These are phyloP conservation scores for Groenewaldozyma tartarivorans DNA, from an alignment of 805 yeast genomes.

Conservation along the genomic window DNA sequence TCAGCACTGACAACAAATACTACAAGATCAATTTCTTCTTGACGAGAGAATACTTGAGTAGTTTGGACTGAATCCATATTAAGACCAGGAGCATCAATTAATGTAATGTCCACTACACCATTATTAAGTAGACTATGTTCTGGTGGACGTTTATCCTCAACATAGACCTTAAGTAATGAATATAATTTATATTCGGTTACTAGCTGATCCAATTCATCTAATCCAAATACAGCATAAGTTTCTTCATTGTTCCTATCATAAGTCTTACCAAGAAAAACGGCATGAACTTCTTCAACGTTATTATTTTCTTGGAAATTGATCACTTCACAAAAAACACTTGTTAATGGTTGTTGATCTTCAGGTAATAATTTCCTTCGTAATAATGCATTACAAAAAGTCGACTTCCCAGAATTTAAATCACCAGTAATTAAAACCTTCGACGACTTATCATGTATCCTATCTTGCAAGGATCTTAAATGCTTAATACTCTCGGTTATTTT, in stretches of 20 bases:
- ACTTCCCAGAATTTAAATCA: slow-evolving; percentile 92
- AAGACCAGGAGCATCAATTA: slow-evolving; percentile 96
- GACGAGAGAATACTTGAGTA: slow-evolving; percentile 88
- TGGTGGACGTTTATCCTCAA: slow-evolving; percentile 60
- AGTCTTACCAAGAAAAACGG: slow-evolving; percentile 42
- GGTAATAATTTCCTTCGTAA: slow-evolving; percentile 72
- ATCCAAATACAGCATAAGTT: slow-evolving; percentile 47
- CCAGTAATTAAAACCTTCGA: slow-evolving; percentile 96
- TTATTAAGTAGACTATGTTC: slow-evolving; percentile 68
- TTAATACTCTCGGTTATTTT: slow-evolving; percentile 55
- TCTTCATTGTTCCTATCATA: slow-evolving; percentile 51
- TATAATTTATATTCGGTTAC: slow-evolving; percentile 69
- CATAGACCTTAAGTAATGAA: slow-evolving; percentile 67
- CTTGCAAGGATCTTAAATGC: slow-evolving; percentile 64
- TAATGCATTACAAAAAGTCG: slow-evolving; percentile 88
- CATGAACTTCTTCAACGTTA: slow-evolving; percentile 85
- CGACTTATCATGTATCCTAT: slow-evolving; percentile 80
- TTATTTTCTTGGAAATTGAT: slow-evolving; percentile 70
- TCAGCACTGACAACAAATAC: slow-evolving; percentile 95
- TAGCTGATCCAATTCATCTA: slow-evolving; percentile 54
- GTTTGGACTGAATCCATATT: slow-evolving; percentile 91
- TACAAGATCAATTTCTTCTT: slow-evolving; percentile 93
- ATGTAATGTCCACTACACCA: slow-evolving; percentile 83
- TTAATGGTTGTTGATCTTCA: slow-evolving; percentile 96
- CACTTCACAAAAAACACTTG: slow-evolving; percentile 92